These are phyloP conservation scores for Trichomonascaceae sp. DNA, from an alignment of 1,139 yeast species.

Conservation along the genomic window DNA sequence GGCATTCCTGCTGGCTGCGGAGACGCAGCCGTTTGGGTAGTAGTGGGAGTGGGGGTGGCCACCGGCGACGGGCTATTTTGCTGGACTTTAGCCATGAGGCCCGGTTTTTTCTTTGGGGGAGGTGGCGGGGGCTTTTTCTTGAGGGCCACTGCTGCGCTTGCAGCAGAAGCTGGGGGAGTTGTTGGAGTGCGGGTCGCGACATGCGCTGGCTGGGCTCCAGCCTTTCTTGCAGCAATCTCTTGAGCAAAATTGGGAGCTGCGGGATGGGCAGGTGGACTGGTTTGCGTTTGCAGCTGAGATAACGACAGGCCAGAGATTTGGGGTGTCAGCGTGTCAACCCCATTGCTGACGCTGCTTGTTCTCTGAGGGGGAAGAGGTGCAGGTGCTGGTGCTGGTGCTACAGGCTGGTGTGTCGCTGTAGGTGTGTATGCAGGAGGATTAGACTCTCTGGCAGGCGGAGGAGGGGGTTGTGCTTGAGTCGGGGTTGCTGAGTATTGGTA, in stretches of 20 bases:
- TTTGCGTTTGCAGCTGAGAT: conserved; percentile 2
- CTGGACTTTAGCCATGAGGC: conserved; percentile 4
- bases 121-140: conserved; percentile 22
- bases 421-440: conserved; percentile 2
- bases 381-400: conserved; percentile 4
- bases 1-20: too few species aligned
- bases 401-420: conserved; percentile 4
- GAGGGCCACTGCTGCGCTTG: conserved; percentile 6
- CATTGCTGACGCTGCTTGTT: conserved; percentile 3
- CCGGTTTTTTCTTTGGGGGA: conserved; percentile 18
- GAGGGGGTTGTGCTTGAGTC: conserved; percentile 2
- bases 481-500: conserved; percentile 1
- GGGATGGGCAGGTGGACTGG: conserved; percentile 3
- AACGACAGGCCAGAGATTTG: conserved; percentile 2
- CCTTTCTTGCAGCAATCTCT: conserved; percentile 16
- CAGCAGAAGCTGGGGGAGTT: conserved; percentile 6
- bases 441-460: conserved; percentile 3
- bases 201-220: conserved; percentile 1
- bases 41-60: too few species aligned
- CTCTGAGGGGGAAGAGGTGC: conserved; percentile 6
- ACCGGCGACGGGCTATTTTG: too few species aligned
- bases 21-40: too few species aligned
- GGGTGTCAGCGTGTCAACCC: conserved; percentile 1
- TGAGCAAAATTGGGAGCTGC: conserved; percentile 21
- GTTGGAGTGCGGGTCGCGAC: conserved; percentile 6